These are phyloP conservation scores for Triticum dicoccoides DNA, from an alignment of 176 grass and related monocot genomes.

Conservation along the genomic window DNA sequence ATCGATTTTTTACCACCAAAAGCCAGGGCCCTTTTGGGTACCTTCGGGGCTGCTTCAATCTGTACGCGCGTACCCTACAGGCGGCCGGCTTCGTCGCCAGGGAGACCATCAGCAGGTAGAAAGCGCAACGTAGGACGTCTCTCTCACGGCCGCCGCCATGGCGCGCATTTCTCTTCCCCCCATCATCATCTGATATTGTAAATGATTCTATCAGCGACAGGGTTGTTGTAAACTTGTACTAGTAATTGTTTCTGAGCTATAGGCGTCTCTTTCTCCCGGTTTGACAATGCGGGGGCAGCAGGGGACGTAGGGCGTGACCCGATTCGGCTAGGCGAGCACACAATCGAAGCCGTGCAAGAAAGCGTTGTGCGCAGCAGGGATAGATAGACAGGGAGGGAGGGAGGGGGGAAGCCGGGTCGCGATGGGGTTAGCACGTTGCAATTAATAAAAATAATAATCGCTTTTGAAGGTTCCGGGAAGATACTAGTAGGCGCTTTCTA, in stretches of 20 bases:
- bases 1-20: background rate
- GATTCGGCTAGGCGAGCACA: slow-evolving; percentile 3
- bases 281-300: background rate
- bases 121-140: background rate
- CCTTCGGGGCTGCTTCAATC: background rate
- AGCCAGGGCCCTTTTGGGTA: background rate
- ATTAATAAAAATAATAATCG: background rate
- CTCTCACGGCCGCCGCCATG: background rate
- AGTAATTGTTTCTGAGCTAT: background rate
- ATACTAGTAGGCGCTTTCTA: background rate
- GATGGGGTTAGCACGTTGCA: background rate
- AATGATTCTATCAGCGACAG: background rate
- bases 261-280: slow-evolving; percentile 24
- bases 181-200: background rate
- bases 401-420: background rate
- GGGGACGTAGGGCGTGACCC: background rate
- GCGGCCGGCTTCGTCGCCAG: too few relatives aligned
- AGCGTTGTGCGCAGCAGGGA: background rate
- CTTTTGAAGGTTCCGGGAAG: slow-evolving; percentile 12
- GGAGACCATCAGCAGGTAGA: background rate
- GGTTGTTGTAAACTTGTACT: too few relatives aligned
- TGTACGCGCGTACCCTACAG: background rate
- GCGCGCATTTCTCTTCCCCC: too few relatives aligned
- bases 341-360: slow-evolving; percentile 8
- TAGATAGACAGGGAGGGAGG: background rate